Evolutionary conservation across 2,329 filamentous ascomycete genomes (phyloP).

Genomic region (Phyllosticta paracitricarpa): DNA sequence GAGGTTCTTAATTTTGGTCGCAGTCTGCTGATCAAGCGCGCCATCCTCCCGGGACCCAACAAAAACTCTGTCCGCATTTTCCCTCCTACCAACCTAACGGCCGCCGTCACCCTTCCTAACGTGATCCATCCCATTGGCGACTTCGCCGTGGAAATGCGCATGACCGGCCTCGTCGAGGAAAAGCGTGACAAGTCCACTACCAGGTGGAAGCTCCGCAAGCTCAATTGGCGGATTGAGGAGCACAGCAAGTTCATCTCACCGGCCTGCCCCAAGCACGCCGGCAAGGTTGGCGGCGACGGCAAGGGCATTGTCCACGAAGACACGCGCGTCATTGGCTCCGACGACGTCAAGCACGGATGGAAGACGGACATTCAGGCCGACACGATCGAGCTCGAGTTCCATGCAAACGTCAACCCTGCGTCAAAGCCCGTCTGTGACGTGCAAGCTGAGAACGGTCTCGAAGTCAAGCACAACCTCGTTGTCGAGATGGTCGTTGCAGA

Average conservation of each 20-base stretch:
- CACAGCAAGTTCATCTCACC: constrained; percentile 68
- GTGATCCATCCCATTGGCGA: constrained; percentile 79
- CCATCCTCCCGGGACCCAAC: constrained; percentile 66
- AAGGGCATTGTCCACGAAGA: constrained; percentile 69
- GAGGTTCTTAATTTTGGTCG: constrained; percentile 57
- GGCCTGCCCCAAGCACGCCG: constrained; percentile 66
- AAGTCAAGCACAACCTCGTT: constrained; percentile 74
- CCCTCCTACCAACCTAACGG: constrained; percentile 88
- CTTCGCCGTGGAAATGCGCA: constrained; percentile 67
- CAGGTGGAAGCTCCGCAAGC: constrained; percentile 81
- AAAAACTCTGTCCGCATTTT: constrained; percentile 91
- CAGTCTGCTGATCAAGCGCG: constrained; percentile 65
- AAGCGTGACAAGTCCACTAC: constrained; percentile 60
- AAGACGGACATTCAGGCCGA: constrained; percentile 65
- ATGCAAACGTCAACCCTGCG: constrained; percentile 49
- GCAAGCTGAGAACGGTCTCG: constrained; percentile 62
- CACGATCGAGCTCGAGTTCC: constrained; percentile 70
- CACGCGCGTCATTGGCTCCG: constrained; percentile 65
- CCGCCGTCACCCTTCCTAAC: constrained; percentile 69
- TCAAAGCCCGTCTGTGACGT: constrained; percentile 67
- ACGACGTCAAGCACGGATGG: constrained; percentile 80
- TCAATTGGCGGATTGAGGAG: constrained; percentile 91
- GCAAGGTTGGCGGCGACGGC: constrained; percentile 52
- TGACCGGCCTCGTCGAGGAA: constrained; percentile 72
- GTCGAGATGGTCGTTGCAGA: constrained; percentile 92